Evolutionary conservation across 1,284 basidiomycete species (phyloP).

Genomic region (Ustilago sp.): DNA sequence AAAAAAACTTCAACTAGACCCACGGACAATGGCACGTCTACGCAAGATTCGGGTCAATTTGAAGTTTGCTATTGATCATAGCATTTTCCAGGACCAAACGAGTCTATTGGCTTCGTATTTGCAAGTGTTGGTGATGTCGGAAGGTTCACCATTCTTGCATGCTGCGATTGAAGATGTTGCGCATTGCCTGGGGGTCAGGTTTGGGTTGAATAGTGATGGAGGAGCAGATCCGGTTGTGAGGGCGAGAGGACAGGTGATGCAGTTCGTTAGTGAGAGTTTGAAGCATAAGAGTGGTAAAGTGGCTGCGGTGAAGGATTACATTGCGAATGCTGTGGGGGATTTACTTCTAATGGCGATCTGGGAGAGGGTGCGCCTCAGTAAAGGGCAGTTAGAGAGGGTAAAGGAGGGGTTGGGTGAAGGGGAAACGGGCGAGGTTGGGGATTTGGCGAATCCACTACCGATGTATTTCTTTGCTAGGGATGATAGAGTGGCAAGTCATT

Average conservation of each 20-base stretch:
- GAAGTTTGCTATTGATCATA: constrained; percentile 66
- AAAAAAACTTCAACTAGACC: constrained; percentile 52
- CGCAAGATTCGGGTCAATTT: constrained; percentile 64
- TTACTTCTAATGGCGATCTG: constrained; percentile 64
- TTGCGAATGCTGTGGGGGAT: constrained; percentile 64
- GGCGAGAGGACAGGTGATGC: constrained; percentile 45
- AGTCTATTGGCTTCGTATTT: constrained; percentile 60
- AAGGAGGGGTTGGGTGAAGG: not conserved
- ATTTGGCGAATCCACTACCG: constrained; percentile 48
- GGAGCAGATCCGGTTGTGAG: constrained; percentile 41
- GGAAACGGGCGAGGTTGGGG: constrained; percentile 39
- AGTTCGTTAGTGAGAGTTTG: constrained; percentile 57
- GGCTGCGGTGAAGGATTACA: constrained; percentile 63
- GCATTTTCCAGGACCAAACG: constrained; percentile 61
- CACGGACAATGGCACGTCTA: constrained; percentile 50
- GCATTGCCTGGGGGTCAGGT: constrained; percentile 30
- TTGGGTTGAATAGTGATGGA: constrained; percentile 20
- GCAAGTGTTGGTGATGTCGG: constrained; percentile 65
- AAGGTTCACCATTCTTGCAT: constrained; percentile 50
- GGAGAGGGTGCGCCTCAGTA: constrained; percentile 44
- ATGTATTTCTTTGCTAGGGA: constrained; percentile 62
- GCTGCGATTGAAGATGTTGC: constrained; percentile 49
- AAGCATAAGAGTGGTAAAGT: constrained; percentile 49
- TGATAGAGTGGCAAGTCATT: constrained; percentile 50
- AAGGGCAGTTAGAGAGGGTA: constrained; percentile 15